Conservation (phyloP, 2,329 filamentous ascomycete species). For the Purpureocillium takamizusanense region DNA sequence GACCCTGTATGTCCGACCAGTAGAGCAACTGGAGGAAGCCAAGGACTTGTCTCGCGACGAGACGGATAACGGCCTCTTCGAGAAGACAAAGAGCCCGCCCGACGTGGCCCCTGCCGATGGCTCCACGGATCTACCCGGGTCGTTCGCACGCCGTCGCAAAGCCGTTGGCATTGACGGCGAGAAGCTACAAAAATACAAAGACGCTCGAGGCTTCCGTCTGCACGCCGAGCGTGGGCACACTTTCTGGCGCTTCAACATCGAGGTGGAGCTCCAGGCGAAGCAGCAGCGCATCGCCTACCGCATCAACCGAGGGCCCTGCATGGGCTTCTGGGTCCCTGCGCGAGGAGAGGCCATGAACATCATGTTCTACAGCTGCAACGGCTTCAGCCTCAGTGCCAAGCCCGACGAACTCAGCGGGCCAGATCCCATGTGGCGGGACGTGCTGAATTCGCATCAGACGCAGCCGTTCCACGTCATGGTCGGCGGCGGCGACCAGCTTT, state of each 20-base stretch:
- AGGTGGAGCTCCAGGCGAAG: slow-evolving; percentile 70
- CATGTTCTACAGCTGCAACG: slow-evolving; percentile 98
- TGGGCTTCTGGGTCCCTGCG: slow-evolving; percentile 91
- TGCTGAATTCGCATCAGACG: slow-evolving; percentile 84
- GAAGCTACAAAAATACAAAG: slow-evolving; percentile 69
- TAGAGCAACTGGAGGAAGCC: slow-evolving; percentile 74
- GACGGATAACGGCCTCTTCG: slow-evolving; percentile 75
- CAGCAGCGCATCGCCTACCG: slow-evolving; percentile 90
- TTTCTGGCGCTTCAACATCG: slow-evolving; percentile 95
- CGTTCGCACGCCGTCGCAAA: slow-evolving; percentile 44
- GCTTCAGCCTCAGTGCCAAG: slow-evolving; percentile 76
- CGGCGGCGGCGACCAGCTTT: slow-evolving; percentile 93
- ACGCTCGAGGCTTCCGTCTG: slow-evolving; percentile 72
- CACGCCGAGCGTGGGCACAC: slow-evolving; percentile 81
- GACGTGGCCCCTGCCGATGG: slow-evolving; percentile 34
- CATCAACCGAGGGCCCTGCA: slow-evolving; percentile 82
- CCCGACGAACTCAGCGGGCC: slow-evolving; percentile 78
- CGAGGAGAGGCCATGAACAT: slow-evolving; percentile 87
- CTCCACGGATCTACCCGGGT: slow-evolving; percentile 38
- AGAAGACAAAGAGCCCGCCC: slow-evolving; percentile 48
- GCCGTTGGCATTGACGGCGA: slow-evolving; percentile 63
- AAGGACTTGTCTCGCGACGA: slow-evolving; percentile 73
- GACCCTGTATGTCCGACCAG: slow-evolving; percentile 78
- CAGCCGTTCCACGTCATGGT: slow-evolving; percentile 97
- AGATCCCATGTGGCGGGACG: slow-evolving; percentile 94